Base-by-base conservation (phyloP, 2,329 filamentous ascomycete genomes). In the Neocucurbitaria cava region DNA sequence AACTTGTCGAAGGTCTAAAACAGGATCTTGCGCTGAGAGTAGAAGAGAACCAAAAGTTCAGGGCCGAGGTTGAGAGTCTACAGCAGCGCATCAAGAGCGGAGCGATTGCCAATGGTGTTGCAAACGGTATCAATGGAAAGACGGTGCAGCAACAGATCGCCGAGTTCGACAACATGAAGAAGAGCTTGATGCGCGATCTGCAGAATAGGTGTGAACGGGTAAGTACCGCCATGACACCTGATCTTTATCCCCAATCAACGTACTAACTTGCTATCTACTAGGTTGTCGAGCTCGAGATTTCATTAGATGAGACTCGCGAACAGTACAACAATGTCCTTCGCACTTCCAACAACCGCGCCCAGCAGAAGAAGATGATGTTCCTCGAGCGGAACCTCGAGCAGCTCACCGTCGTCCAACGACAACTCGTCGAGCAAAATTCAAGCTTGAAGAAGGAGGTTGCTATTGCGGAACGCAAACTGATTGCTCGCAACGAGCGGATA, bases 321-420 rank as follows among this genome's bases (percentile, higher is more conserved):
- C 95, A 99, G 79, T 99, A 99, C 81, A 98, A 99, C 83, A 97
- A 96, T 69, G 95, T 99, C 56, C 85, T 99, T 54, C 89, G 94
- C 52, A 95, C 92, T 45, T 96, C 92, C 64, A 99, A 99, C 83
- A 98, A 96, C 82, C 90, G 95, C 55, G 94, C 95, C 21, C 95
- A 99, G 81, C 95, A 99, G 79, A 99, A 99, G 89, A 99, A 99
- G 86, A 98, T 99, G 91, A 96, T 95, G 15, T 99, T 99, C 85
- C 81, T 99, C 46, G 95, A 99, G 82, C 89, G 95, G 73, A 99
- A 99, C 75, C 87, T 99, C 36, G 95, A 99, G 80, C 95, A 99
- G 78, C 84, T 99, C 49, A 99, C 95, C 3, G 92, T 96, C 72
- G 95, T 99, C 49, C 95, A 99, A 79, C 88, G 95, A 50, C 95